Evolutionary conservation across 805 yeast genomes (phyloP), one percentile per base, ranked within the genome.

Genomic region (Ogataea naganishii): DNA sequence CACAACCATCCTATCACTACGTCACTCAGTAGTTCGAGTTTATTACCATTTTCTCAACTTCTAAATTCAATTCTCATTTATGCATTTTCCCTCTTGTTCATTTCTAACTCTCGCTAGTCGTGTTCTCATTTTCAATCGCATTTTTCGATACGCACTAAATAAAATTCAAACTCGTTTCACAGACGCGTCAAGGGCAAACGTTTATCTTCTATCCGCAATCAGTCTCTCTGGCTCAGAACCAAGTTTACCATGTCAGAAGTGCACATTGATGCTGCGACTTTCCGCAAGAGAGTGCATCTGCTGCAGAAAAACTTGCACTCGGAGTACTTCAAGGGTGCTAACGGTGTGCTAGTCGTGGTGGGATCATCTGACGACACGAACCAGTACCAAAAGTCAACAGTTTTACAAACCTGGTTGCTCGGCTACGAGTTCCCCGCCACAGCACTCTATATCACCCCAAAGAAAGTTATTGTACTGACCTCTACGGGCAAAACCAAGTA

Each of bases 361-460:
- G 97, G 96, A 9, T 81, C 94, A 6, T 64, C 83, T 25, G 86
- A 84, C 49, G 92, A 82, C 36, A 89, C 81, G 40, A 81, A 85
- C 51, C 94, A 95, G 27, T 86, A 84, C 56, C 85, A 81, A 50
- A 84, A 84, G 56, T 79, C 94, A 9, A 77, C 94, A 1, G 78
- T 81, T 26, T 57, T 88, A 27, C 96, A 88, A 52, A 80, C 76
- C 30, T 89, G 97, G 97, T 61, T 89, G 31, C 60, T 89, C 28
- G 95, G 96, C 4, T 89, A 88, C 52, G 97, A 92, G 52, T 89
- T 89, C 49, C 94, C 95, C n/a, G 92, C 92, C 29, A 86, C 96
- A 2, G 75, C 76, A 18, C 57, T 89, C 31, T 73, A 68, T 29
- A 58, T 88, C 34, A 69, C 81, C 3, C 65, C 68, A 32, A 71